Base-by-base conservation (phyloP, 192 early-diverging fungal species). In the Diversispora epigaea region DNA sequence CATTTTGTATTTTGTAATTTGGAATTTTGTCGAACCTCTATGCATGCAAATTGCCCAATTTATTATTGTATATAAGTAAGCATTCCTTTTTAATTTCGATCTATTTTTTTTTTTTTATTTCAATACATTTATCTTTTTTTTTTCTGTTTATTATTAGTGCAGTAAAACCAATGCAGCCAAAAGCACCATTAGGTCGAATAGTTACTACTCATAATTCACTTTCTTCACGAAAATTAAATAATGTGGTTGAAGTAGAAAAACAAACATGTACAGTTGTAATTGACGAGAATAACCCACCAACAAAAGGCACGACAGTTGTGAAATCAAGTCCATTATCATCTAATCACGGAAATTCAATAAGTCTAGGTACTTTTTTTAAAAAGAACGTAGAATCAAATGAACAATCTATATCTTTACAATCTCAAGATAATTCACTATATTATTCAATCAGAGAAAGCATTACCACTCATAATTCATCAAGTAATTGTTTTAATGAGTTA, bases 21-120 rank as follows among this genome's bases (percentile, higher is more conserved):
- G 15, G 43, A 66, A 66, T 66, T 66, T 66, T 47, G n/a, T 66
- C 12, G n/a, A 46, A 66, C 64, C 64, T 4, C 8, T 66, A 21
- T 44, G 44, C 46, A 17, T 66, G n/a, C 64, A 66, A 47, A 46
- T 66, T 11, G 41, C 44, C 0, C 64, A 66, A 46, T 66, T 66
- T 15, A 22, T 66, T 15, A 66, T 66, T 8, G 21, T 66, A 11
- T 66, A 47, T 19, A 25, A 66, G 64, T 66, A 66, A 66, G 64
- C 21, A 0, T 66, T n/a, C 12, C 12, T 40, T n/a, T 44, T n/a
- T 65, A n/a, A 44, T n/a, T 19, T 10, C 3, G 6, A 19, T 43
- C 6, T 45, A 12, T n/a, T 45, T 45, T 45, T 46, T n/a, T 40
- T 61, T 10, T 62, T 15, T 14, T 14, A 46, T 8, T 65, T 14